Evolutionary conservation across 2,329 filamentous ascomycete genomes (phyloP), one percentile per base, ranked within the genome.

Genomic region (Venturia aucupariae): DNA sequence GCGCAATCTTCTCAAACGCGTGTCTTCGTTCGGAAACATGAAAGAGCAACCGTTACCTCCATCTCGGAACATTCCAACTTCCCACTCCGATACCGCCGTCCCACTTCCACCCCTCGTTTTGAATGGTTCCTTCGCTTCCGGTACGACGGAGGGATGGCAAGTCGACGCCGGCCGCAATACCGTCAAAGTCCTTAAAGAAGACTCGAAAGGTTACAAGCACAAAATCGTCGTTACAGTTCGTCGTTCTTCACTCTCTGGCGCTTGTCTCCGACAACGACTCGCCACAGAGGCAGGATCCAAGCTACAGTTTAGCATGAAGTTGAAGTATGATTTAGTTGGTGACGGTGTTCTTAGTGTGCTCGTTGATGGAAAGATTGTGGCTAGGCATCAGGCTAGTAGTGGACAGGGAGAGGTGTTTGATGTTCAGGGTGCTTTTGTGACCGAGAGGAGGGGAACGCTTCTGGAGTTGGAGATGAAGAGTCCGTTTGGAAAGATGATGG

Each of bases 391-490:
- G 24, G 51, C 51, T 35, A 32, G 17, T 57, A 35, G 30, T 32
- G 30, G 30, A 57, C 15, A 35, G 51, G 51, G 51, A 57, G 27
- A 57, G 19, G 27, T 19, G 51, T 35, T 35, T 57, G 51, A 57
- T n/a, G 51, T 57, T 3, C 27, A 57, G 5, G 51, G 51, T 8
- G 6, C 5, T 35, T 57, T 57, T n/a, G 30, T n/a, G 30, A 19
- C 4, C 10, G 51, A 19, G 51, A 57, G 19, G 15, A 35, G 19
- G 30, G 51, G 51, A 4, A 35, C 51, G 19, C 51, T 57, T n/a
- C 19, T 57, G 19, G 51, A 57, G 13, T 57, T 57, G 19, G 15
- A 57, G 30, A 57, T 57, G 51, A 57, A 57, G 19, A 57, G 51
- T 57, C 51, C 51, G 3, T 57, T 57, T 57, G 51, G 51, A 2